phyloP scores from a whole-genome alignment of 495 filamentous ascomycete genomes.

The Astrothelium subdiscretum region DNA sequence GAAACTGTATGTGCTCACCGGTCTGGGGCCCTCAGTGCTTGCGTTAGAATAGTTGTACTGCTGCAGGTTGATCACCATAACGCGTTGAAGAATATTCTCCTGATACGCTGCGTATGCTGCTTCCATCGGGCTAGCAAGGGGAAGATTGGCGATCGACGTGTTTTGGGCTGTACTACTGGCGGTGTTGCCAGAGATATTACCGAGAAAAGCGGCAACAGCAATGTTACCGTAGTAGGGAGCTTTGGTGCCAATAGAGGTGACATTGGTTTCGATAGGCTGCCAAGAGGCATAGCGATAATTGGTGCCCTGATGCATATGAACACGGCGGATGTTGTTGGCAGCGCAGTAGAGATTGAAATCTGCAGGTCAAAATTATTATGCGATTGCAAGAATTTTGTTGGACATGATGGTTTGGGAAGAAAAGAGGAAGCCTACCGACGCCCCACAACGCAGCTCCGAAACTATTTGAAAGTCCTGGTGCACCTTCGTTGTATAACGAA shows the following conservation, averaged over 20 bases:
- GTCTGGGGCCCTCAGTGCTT: constrained; percentile 21
- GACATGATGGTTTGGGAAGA: background rate
- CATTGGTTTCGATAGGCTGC: constrained; percentile 47
- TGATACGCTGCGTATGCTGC: constrained; percentile 50
- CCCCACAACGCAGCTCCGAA: constrained; percentile 64
- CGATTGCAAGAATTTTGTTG: background rate
- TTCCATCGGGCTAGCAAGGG: constrained; percentile 33
- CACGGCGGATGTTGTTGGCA: constrained; percentile 42
- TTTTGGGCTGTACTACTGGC: constrained; percentile 7
- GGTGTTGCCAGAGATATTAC: constrained; percentile 19
- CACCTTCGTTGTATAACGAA: constrained; percentile 52
- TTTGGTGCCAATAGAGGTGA: constrained; percentile 47
- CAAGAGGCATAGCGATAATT: constrained; percentile 48
- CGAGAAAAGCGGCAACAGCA: constrained; percentile 46
- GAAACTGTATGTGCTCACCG: constrained; percentile 36
- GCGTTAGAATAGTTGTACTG: constrained; percentile 45
- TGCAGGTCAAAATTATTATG: background rate
- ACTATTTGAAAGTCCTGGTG: constrained; percentile 50
- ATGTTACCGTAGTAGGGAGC: constrained; percentile 57
- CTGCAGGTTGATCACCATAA: constrained; percentile 49
- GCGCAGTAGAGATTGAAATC: constrained; percentile 55
- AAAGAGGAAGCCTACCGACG: constrained; percentile 17
- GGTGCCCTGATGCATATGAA: constrained; percentile 58
- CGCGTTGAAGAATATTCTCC: constrained; percentile 31
- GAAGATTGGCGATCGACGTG: constrained; percentile 33